Evolutionary conservation across 192 early-diverging fungal species (phyloP), one percentile per base, ranked within the genome.

Genomic region (Podila verticillata): DNA sequence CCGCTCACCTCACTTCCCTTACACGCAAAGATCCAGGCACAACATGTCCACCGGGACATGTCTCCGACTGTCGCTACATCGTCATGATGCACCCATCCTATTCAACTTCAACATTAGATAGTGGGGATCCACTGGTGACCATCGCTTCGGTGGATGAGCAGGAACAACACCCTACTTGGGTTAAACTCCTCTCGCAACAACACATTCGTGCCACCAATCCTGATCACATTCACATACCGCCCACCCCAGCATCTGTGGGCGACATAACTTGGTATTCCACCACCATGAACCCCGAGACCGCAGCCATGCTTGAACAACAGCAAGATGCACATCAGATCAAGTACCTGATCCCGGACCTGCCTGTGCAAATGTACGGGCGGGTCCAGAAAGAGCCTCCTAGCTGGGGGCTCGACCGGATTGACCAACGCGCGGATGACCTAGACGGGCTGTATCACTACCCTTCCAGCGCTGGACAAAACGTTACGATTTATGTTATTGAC

Each of bases 401-500:
- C 29, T 80, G 77, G 77, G 77, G 70, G 8, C 61, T 80, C 6
- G 77, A 80, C 57, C 65, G 77, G 32, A 80, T 80, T 10, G 77
- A 80, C 20, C 77, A 80, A 24, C 60, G 70, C 20, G 47, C 65
- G 0, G 69, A 72, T 48, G 62, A 65, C 12, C 13, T 80, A 2
- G 77, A 80, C 54, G 77, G 77, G 1, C 24, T 64, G 10, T 72
- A 44, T 32, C 77, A 80, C 49, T 80, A 80, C 39, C 77, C 77
- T 1, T 39, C 29, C 6, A 68, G 62, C 12, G 73, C 78, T 22
- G 83, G 83, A 17, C 10, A 72, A 30, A 75, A 70, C 58, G 78
- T 73, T 8, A 77, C 72, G 30, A 72, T 84, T 48, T 84, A 75
- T 47, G 29, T 84, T 3, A 69, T 84, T 35, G 83, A 84, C 56